Conservation (phyloP, 1,284 basidiomycete species). For the Leccinum subatratum region DNA sequence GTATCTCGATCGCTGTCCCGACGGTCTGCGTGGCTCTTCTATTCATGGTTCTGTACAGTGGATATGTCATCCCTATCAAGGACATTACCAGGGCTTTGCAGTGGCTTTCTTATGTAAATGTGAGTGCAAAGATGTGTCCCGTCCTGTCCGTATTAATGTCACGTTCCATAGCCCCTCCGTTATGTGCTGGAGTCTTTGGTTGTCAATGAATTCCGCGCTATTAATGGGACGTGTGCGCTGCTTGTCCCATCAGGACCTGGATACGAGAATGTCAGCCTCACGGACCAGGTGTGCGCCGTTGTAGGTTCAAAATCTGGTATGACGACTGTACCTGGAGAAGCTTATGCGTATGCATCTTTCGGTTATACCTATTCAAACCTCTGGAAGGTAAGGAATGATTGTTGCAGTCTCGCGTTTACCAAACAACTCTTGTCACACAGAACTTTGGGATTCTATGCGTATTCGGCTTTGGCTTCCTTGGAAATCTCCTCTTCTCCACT, state of each 20-base stretch:
- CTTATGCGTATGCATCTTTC: constrained; percentile 49
- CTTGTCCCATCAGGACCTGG: constrained; percentile 46
- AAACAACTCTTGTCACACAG: constrained; percentile 25
- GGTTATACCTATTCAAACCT: constrained; percentile 55
- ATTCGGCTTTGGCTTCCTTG: constrained; percentile 44
- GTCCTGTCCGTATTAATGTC: neutral
- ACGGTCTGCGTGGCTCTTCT: constrained; percentile 51
- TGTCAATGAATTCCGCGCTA: constrained; percentile 52
- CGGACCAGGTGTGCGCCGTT: constrained; percentile 58
- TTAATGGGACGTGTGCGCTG: constrained; percentile 50
- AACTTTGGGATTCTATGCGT: constrained; percentile 48
- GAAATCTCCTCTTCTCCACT: constrained; percentile 46
- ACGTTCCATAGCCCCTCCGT: constrained; percentile 35
- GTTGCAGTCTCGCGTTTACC: neutral
- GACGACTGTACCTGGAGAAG: constrained; percentile 15
- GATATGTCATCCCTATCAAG: constrained; percentile 18
- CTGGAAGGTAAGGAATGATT: constrained; percentile 53
- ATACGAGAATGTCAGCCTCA: constrained; percentile 48
- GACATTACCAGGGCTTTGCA: constrained; percentile 46
- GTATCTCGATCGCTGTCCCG: constrained; percentile 50
- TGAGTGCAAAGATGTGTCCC: constrained; percentile 29
- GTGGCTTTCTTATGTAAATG: constrained; percentile 63
- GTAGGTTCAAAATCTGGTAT: constrained; percentile 31
- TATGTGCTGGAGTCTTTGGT: constrained; percentile 51
- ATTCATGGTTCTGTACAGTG: constrained; percentile 44